Percentiles rank a stretch among this genome's conserved stretches.
phyloP scores from a whole-genome alignment of 345 rosid genomes.

The Eutrema japonicum region DNA sequence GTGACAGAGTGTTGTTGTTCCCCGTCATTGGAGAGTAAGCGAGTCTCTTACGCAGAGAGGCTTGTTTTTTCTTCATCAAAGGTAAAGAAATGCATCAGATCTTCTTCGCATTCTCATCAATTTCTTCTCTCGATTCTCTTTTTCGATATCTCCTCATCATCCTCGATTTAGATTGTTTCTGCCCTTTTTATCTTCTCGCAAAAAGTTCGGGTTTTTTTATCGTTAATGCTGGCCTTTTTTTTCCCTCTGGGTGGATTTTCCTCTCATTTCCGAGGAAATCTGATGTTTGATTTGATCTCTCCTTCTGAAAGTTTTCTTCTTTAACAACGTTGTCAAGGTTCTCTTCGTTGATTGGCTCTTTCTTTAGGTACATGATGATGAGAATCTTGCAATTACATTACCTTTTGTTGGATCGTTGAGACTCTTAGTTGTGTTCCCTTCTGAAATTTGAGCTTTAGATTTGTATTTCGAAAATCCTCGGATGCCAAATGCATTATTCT shows the following conservation, averaged over 20 bases:
- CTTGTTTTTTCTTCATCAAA: slow-evolving; percentile 22
- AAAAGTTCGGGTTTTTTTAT: slow-evolving; percentile 11
- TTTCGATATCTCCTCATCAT: not conserved
- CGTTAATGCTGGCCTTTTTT: slow-evolving; percentile 24
- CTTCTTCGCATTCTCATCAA: slow-evolving; percentile 30
- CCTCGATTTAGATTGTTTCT: slow-evolving; percentile 3
- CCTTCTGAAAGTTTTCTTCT: slow-evolving; percentile 21
- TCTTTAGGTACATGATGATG: slow-evolving; percentile 23
- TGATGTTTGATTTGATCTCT: slow-evolving; percentile 4
- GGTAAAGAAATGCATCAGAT: slow-evolving; percentile 30
- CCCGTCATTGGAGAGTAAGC: slow-evolving; percentile 23
- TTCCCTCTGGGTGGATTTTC: slow-evolving; percentile 4
- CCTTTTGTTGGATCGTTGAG: slow-evolving; percentile 12
- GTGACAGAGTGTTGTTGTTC: slow-evolving; percentile 38
- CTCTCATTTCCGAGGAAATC: slow-evolving; percentile 5
- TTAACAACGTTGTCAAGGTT: slow-evolving; percentile 25
- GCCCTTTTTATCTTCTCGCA: not conserved
- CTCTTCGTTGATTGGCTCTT: slow-evolving; percentile 22
- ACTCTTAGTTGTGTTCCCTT: slow-evolving; percentile 21
- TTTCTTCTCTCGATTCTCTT: slow-evolving; percentile 4
- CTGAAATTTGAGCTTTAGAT: slow-evolving; percentile 23
- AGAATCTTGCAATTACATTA: slow-evolving; percentile 2
- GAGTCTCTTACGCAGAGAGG: slow-evolving; percentile 34
- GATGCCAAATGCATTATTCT: slow-evolving; percentile 15
- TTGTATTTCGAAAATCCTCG: not conserved